Percentiles rank a stretch among this genome's conserved stretches.
Evolutionary conservation across 2,329 filamentous ascomycete genomes (phyloP).

Genomic region (Arthrocladium fulminans): DNA sequence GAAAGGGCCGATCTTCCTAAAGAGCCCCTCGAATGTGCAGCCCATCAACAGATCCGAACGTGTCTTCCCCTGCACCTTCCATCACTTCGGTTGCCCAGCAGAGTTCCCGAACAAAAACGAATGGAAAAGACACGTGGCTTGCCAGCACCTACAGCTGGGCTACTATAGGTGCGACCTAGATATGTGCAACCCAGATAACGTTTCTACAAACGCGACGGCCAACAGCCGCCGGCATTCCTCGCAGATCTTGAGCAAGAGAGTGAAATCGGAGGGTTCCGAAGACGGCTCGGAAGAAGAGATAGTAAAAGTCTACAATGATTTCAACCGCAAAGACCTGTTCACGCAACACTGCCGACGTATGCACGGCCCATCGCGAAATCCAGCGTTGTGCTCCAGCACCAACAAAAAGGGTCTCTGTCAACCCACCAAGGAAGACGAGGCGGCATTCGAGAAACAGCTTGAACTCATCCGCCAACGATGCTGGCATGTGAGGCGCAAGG

Average conservation of each 20-base stretch:
- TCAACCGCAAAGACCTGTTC: conserved; percentile 89
- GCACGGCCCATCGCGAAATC: conserved; percentile 45
- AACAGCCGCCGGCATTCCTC: conserved; percentile 6
- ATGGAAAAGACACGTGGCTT: conserved; percentile 82
- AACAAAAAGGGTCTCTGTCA: conserved; percentile 39
- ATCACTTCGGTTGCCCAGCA: conserved; percentile 63
- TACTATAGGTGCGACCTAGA: conserved; percentile 70
- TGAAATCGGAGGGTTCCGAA: neutral
- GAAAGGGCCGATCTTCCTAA: conserved; percentile 2
- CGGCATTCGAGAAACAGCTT: conserved; percentile 45
- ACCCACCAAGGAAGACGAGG: conserved; percentile 25
- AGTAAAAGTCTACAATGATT: conserved; percentile 46
- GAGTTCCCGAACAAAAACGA: conserved; percentile 80
- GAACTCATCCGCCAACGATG: conserved; percentile 51
- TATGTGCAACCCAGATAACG: conserved; percentile 37
- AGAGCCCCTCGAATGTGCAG: neutral
- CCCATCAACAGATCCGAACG: conserved; percentile 3
- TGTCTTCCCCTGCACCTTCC: conserved; percentile 68
- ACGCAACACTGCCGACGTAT: conserved; percentile 80
- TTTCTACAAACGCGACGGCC: conserved; percentile 1
- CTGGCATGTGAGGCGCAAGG: conserved; percentile 49
- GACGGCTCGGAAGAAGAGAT: conserved; percentile 2
- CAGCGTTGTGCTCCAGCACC: conserved; percentile 3
- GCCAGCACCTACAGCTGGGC: conserved; percentile 66
- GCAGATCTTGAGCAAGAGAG: conserved; percentile 10